Conservation (phyloP, 2,329 filamentous ascomycete species). For the Alternaria sp. region DNA sequence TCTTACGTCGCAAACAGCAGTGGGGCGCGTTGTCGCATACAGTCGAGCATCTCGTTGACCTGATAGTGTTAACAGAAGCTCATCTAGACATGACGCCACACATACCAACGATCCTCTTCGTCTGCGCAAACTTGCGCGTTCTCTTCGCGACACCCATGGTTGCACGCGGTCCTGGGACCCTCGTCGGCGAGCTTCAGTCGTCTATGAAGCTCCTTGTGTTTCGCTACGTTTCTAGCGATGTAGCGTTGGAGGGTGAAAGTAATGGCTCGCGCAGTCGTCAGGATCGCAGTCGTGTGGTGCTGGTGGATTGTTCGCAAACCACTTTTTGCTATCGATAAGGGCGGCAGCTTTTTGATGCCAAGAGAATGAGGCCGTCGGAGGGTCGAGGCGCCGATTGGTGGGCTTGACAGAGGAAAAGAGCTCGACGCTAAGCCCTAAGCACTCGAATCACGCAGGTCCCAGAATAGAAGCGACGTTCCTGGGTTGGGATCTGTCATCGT, state of each 20-base stretch:
- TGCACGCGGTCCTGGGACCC: constrained; percentile 21
- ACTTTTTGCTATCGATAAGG: constrained; percentile 10
- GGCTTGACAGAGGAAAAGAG: neutral
- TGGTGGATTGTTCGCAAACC: constrained; percentile 10
- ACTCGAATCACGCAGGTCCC: constrained; percentile 10
- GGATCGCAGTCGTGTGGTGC: neutral
- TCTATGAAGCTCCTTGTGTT: neutral
- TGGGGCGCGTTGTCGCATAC: constrained; percentile 28
- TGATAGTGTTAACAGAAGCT: constrained; percentile 21
- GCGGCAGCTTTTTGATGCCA: constrained; percentile 17
- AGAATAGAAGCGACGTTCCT: constrained; percentile 17
- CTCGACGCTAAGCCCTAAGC: constrained; percentile 3
- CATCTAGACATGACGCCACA: neutral
- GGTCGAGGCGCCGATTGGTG: neutral
- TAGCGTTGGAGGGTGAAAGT: neutral
- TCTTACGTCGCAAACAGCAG: neutral
- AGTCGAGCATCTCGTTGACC: constrained; percentile 77
- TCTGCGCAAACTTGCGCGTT: constrained; percentile 86
- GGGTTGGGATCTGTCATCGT: constrained; percentile 5
- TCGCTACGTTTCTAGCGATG: neutral
- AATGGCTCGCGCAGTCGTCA: constrained; percentile 7
- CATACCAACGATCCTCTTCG: constrained; percentile 80
- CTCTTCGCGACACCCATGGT: constrained; percentile 88
- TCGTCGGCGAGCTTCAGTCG: neutral
- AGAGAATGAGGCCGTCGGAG: constrained; percentile 2